Evolutionary conservation across 2,329 filamentous ascomycete species (phyloP).

Genomic region (Ophiostoma angusticollis): DNA sequence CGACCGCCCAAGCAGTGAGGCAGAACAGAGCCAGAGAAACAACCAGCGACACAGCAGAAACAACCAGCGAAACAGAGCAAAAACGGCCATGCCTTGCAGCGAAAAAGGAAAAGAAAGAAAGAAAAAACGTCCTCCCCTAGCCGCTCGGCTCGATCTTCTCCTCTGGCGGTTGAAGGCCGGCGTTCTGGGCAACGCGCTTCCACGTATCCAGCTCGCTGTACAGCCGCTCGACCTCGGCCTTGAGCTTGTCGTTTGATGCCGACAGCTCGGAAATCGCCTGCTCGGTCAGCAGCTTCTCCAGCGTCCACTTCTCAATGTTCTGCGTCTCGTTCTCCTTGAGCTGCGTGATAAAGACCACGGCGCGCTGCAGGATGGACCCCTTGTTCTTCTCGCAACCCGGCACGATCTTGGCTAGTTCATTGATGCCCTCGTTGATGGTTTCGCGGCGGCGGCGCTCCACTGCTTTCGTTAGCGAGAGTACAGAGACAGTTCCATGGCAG

Average conservation of each 20-base stretch:
- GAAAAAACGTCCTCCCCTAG: conserved; percentile 3
- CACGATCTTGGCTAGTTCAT: conserved; percentile 94
- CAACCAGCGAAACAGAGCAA: too few relatives aligned
- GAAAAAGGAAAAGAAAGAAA: neutral
- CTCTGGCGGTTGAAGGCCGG: conserved; percentile 36
- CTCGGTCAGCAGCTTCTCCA: conserved; percentile 81
- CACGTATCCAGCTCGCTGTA: conserved; percentile 69
- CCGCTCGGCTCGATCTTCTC: conserved; percentile 24
- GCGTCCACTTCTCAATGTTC: conserved; percentile 87
- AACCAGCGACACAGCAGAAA: too few relatives aligned
- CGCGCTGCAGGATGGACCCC: conserved; percentile 85
- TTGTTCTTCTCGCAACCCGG: conserved; percentile 99
- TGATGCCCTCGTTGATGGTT: conserved; percentile 98
- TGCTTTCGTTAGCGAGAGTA: conserved; percentile 23
- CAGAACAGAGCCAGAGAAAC: too few relatives aligned
- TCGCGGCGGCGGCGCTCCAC: conserved; percentile 93
- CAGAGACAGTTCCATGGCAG: too few relatives aligned
- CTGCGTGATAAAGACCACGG: conserved; percentile 87
- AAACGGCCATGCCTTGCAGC: too few relatives aligned
- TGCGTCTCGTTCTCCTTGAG: conserved; percentile 88
- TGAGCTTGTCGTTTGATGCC: conserved; percentile 75
- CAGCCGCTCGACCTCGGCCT: conserved; percentile 63
- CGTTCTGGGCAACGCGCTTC: conserved; percentile 55
- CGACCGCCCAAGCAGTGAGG: too few relatives aligned
- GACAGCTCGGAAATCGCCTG: conserved; percentile 82